Evolutionary conservation across 805 yeast species (phyloP).

Genomic region (Kazachstania taianensis): DNA sequence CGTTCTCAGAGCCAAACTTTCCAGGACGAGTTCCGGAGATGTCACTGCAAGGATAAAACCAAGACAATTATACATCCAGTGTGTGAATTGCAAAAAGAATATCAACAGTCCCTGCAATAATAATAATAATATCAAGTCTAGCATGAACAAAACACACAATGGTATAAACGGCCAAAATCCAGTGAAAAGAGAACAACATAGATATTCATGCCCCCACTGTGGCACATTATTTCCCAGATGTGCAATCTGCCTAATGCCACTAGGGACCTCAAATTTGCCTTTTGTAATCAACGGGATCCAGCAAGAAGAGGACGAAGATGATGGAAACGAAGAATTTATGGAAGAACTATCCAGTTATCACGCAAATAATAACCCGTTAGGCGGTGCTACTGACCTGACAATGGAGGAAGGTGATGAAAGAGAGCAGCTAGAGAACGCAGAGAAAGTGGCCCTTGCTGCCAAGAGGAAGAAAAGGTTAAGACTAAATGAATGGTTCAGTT

Average conservation of each 20-base stretch:
- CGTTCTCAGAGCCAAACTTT: constrained; percentile 58
- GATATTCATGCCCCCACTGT: constrained; percentile 64
- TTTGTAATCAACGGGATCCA: constrained; percentile 23
- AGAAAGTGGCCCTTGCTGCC: background rate
- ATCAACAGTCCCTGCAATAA: constrained; percentile 31
- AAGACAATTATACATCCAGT: constrained; percentile 71
- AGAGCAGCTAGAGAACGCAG: background rate
- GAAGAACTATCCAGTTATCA: background rate
- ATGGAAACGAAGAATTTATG: too few species aligned
- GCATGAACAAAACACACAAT: background rate
- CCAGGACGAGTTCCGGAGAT: constrained; percentile 41
- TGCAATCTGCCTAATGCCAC: constrained; percentile 72
- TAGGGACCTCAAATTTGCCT: constrained; percentile 44
- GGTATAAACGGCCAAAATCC: background rate
- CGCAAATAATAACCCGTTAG: too few species aligned
- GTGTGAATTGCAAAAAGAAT: constrained; percentile 72
- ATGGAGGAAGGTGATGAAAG: background rate
- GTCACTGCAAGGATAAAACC: constrained; percentile 44
- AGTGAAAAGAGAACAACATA: constrained; percentile 11
- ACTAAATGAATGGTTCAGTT: constrained; percentile 80
- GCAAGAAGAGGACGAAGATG: constrained; percentile 1
- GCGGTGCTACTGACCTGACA: too few species aligned
- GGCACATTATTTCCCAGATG: constrained; percentile 83
- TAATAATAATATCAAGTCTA: background rate
- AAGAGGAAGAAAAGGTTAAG: constrained; percentile 15